phyloP scores from a whole-genome alignment of 148 eudicot species.

The Cornus kousa region DNA sequence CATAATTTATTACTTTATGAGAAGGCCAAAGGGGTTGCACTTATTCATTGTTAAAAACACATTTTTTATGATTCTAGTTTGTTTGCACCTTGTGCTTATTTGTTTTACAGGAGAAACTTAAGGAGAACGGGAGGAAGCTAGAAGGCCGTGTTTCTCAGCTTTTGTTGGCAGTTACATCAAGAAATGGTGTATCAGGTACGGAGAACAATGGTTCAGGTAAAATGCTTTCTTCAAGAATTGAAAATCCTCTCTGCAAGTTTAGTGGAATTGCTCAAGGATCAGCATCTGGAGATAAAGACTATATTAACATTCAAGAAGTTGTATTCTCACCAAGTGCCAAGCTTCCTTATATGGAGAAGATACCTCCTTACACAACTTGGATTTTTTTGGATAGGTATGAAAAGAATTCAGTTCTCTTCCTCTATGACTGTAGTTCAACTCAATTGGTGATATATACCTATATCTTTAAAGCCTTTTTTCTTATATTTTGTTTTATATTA shows the following conservation, averaged over 20 bases:
- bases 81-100: conserved; percentile 13
- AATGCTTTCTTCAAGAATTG: conserved; percentile 45
- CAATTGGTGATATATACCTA: background rate
- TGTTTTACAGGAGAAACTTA: conserved; percentile 60
- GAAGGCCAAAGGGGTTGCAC: background rate
- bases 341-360: conserved; percentile 58
- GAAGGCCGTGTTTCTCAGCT: conserved; percentile 45
- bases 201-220: conserved; percentile 29
- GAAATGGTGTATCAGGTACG: conserved; percentile 25
- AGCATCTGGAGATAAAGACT: conserved; percentile 52
- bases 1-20: too few species aligned
- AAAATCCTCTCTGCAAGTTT: conserved; percentile 44
- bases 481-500: background rate
- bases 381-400: conserved; percentile 66
- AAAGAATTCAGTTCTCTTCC: background rate
- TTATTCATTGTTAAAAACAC: background rate
- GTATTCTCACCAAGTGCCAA: conserved; percentile 39
- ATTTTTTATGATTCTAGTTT: background rate
- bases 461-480: background rate
- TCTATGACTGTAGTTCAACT: background rate
- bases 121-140: conserved; percentile 48
- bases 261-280: conserved; percentile 44
- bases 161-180: conserved; percentile 28
- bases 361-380: conserved; percentile 86
- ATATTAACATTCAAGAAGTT: conserved; percentile 40